phyloP scores from a whole-genome alignment of 495 filamentous ascomycete species.

The Penicillium goetzii region DNA sequence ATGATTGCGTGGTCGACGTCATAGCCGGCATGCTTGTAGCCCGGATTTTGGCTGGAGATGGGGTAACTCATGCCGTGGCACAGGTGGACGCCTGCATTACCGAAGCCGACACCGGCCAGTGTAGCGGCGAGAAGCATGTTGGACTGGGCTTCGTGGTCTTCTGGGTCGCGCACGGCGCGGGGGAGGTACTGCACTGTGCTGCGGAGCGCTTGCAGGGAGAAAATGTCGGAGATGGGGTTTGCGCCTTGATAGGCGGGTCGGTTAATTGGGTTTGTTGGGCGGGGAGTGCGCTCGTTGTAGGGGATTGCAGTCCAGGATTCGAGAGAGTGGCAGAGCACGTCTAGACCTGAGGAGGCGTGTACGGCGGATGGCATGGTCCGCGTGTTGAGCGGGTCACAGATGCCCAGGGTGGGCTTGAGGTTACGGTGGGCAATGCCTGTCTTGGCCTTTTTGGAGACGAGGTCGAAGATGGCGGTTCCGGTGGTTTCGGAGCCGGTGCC shows the following conservation, averaged over 20 bases:
- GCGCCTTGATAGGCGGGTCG: conserved; percentile 95
- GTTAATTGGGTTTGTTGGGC: conserved; percentile 87
- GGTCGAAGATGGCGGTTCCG: conserved; percentile 96
- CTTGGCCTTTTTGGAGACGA: conserved; percentile 84
- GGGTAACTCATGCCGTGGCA: conserved; percentile 98
- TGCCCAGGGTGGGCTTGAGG: conserved; percentile 92
- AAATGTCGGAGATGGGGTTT: conserved; percentile 96
- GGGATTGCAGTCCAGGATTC: conserved; percentile 98
- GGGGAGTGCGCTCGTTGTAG: conserved; percentile 78
- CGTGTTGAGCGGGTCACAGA: conserved; percentile 95
- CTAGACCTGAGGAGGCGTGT: conserved; percentile 83
- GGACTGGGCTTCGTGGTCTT: conserved; percentile 86
- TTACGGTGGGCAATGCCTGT: conserved; percentile 94
- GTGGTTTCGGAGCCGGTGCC: conserved; percentile 96
- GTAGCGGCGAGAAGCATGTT: conserved; percentile 96
- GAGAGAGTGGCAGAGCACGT: conserved; percentile 91
- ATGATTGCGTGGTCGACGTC: conserved; percentile 75
- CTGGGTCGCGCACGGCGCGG: conserved; percentile 79
- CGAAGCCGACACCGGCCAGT: conserved; percentile 92
- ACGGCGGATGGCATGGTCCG: conserved; percentile 93
- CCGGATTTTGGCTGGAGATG: conserved; percentile 89
- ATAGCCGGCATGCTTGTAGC: conserved; percentile 86
- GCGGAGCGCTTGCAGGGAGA: conserved; percentile 80
- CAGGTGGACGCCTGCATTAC: conserved; percentile 95
- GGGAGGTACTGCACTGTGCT: conserved; percentile 89